Base-by-base conservation (phyloP, 441 rosid species). In the Cnidoscolus chayamansa region DNA sequence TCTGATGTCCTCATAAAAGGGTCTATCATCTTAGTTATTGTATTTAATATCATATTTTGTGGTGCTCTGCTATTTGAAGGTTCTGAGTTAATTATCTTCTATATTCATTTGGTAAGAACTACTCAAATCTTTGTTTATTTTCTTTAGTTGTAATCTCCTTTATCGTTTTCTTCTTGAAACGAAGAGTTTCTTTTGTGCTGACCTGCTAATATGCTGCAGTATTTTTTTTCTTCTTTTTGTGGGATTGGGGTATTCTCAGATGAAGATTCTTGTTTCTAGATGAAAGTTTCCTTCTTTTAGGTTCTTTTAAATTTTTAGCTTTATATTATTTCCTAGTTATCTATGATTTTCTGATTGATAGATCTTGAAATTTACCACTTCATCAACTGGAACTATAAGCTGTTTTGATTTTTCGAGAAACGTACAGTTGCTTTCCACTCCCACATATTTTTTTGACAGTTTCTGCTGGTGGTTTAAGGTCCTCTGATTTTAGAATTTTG, bases 291-390 rank as follows among this genome's bases (percentile, higher is more conserved):
- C 2, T 2, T 57, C 0, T 12, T 61, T 49, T 10, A 7, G 13
- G 13, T 50, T 57, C 47, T 32, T 66, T 32, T 17, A 2, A 9
- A 49, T 40, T 35, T 58, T 67, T 58, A 53, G 32, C 17, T 16
- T 16, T 4, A 2, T 45, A 31, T 59, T 48, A 4, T 47, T 63
- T 54, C 10, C 50, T 6, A n/a, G 5, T 53, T 62, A 25, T n/a
- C 17, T 30, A 8, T 65, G 10, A n/a, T 58, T 4, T 48, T 45
- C 16, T 47, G 7, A 6, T 35, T 53, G 45, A 35, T 37, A 10
- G 68, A 63, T 72, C 74, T 53, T 63, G 68, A 53, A 63, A 63
- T 19, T 51, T 51, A 50, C 51, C 9, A 40, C 7, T 62, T 62
- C 17, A 0, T 20, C 37, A 35, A 51, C 10, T 45, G 49, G 56